These are phyloP conservation scores for Blepharisma japonicum DNA, from an alignment of 73 alveolate species.

Conservation along the genomic window DNA sequence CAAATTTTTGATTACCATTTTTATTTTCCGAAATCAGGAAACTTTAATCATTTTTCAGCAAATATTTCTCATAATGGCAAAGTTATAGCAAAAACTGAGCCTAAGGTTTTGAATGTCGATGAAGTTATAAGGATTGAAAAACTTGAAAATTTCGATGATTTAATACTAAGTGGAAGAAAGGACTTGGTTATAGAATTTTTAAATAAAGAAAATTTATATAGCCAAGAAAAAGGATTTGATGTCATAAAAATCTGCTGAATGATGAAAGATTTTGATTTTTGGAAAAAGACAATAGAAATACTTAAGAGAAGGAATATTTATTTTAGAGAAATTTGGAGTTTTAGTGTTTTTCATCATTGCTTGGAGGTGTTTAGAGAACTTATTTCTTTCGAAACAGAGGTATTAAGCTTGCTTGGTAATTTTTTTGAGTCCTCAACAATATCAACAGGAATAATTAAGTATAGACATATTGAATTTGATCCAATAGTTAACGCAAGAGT, in stretches of 20 bases:
- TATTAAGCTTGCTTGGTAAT: constrained; percentile 19
- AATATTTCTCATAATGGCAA: constrained; percentile 67
- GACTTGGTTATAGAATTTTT: constrained; percentile 63
- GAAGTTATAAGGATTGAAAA: constrained; percentile 30
- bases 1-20: constrained; percentile 56
- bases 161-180: constrained; percentile 56
- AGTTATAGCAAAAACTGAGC: constrained; percentile 73
- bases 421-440: constrained; percentile 30
- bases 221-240: constrained; percentile 51
- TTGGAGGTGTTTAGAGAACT: constrained; percentile 65
- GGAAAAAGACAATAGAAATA: constrained; percentile 50
- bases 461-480: constrained; percentile 74
- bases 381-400: constrained; percentile 27
- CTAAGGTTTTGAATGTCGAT: constrained; percentile 51
- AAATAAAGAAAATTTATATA: constrained; percentile 47
- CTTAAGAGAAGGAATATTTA: constrained; percentile 65
- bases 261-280: constrained; percentile 70
- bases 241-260: constrained; percentile 51
- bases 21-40: constrained; percentile 91
- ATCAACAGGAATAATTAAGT: constrained; percentile 21
- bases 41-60: constrained; percentile 77
- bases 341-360: constrained; percentile 78
- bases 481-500: constrained; percentile 91
- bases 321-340: constrained; percentile 66
- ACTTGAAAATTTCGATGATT: constrained; percentile 64